phyloP scores from a whole-genome alignment of 2,329 filamentous ascomycete genomes.

The Aspergillus ustus region DNA sequence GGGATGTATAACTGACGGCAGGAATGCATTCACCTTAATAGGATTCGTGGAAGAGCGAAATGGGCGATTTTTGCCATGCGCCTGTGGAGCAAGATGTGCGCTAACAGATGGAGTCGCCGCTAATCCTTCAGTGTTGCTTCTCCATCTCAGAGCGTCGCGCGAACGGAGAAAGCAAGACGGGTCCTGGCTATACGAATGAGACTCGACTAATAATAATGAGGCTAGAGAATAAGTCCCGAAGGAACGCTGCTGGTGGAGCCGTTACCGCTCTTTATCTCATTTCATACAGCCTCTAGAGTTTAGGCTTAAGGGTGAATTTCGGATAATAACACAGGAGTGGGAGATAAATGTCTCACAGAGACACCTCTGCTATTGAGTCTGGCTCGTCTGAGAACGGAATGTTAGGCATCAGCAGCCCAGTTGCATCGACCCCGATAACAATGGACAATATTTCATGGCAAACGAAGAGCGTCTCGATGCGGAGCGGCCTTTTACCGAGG shows the following conservation, averaged over 20 bases:
- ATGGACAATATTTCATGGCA: background rate
- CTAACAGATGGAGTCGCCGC: constrained; percentile 11
- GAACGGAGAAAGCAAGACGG: constrained; percentile 3
- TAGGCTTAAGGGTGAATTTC: background rate
- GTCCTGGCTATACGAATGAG: constrained; percentile 10
- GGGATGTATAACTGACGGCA: constrained; percentile 1
- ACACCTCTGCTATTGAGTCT: background rate
- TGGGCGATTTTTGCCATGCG: constrained; percentile 23
- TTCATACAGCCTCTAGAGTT: background rate
- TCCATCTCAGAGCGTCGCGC: background rate
- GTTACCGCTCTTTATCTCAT: constrained; percentile 17
- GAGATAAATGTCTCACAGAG: background rate
- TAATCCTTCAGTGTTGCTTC: background rate
- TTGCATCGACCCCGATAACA: background rate
- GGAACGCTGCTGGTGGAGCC: constrained; percentile 24
- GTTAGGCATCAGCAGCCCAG: background rate
- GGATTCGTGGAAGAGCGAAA: constrained; percentile 5
- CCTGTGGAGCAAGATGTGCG: constrained; percentile 18
- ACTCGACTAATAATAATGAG: constrained; percentile 20
- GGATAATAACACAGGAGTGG: constrained; percentile 5
- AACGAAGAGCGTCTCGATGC: background rate
- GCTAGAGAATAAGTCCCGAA: constrained; percentile 28
- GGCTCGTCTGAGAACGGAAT: background rate
- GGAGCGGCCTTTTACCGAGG: constrained; percentile 19
- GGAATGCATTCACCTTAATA: constrained; percentile 13